These are phyloP conservation scores for Anthracocystis panici-leucophaei DNA, from an alignment of 1,284 basidiomycete species.

Conservation along the genomic window DNA sequence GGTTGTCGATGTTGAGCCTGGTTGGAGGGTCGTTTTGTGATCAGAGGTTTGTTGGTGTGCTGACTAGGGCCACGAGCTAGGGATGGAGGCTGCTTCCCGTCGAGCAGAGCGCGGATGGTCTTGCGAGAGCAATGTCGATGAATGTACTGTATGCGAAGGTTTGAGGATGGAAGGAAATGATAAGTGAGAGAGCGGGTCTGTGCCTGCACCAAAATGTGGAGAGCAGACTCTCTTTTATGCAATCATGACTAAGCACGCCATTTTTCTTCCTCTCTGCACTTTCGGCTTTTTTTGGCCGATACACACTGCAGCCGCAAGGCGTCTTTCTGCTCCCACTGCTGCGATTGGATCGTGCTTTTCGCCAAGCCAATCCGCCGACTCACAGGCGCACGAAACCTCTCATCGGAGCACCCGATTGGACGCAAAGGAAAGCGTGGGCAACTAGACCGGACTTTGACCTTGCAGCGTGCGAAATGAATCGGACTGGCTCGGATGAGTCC, in stretches of 20 bases:
- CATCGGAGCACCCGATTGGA: slow-evolving; percentile 8
- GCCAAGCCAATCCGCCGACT: background rate
- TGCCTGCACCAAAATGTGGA: slow-evolving; percentile 10
- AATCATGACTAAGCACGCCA: slow-evolving; percentile 7
- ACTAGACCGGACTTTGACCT: background rate
- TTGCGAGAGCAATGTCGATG: background rate
- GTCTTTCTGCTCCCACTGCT: background rate
- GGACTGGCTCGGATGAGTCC: background rate
- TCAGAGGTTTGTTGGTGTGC: background rate
- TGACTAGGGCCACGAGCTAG: background rate
- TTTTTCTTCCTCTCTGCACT: background rate
- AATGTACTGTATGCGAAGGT: background rate
- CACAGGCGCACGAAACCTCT: no score
- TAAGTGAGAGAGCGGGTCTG: background rate
- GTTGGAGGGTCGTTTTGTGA: background rate
- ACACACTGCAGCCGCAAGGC: background rate
- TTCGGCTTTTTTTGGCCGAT: slow-evolving; percentile 9
- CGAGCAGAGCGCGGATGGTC: background rate
- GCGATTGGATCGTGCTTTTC: slow-evolving; percentile 2
- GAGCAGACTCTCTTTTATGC: slow-evolving; percentile 5
- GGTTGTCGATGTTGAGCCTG: background rate
- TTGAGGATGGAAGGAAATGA: background rate
- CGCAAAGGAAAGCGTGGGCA: background rate
- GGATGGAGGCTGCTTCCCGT: background rate
- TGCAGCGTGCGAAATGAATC: slow-evolving; percentile 3